A percentile compares a stretch with the other conserved stretches of the same genome.
These are phyloP conservation scores for Phylloporus rhodoxanthus DNA, from an alignment of 768 basidiomycete species.

Conservation along the genomic window DNA sequence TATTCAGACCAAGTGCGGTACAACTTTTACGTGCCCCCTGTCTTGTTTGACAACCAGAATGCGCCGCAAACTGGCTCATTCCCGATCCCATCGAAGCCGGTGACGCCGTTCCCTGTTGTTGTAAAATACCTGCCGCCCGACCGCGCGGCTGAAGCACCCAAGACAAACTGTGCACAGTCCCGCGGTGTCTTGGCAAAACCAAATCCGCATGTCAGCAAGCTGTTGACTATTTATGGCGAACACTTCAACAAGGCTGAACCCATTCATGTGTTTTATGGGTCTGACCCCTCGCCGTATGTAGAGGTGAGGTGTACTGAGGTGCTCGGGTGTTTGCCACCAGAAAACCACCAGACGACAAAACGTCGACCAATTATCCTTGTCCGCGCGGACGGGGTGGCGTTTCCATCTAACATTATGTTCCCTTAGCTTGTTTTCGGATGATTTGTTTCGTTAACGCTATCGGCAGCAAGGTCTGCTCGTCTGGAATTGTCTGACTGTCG, in stretches of 20 bases:
- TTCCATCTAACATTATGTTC: conserved; percentile 78
- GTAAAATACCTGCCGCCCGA: conserved; percentile 90
- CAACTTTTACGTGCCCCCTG: conserved; percentile 88
- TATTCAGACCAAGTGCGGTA: conserved; percentile 79
- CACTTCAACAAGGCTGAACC: conserved; percentile 83
- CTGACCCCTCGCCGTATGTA: conserved; percentile 79
- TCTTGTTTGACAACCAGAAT: conserved; percentile 75
- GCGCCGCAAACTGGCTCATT: conserved; percentile 66
- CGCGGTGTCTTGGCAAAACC: conserved; percentile 70
- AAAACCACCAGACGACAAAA: conserved; percentile 56
- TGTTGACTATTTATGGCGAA: conserved; percentile 84
- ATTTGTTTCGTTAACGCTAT: conserved; percentile 19
- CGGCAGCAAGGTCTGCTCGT: conserved; percentile 26
- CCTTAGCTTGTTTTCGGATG: conserved; percentile 42
- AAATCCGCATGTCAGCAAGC: conserved; percentile 69
- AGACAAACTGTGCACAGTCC: conserved; percentile 59
- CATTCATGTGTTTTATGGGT: conserved; percentile 79
- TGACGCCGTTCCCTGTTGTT: conserved; percentile 81
- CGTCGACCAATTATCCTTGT: conserved; percentile 78
- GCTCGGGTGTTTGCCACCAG: conserved; percentile 74
- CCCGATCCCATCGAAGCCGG: conserved; percentile 74
- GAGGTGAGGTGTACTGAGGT: conserved; percentile 87
- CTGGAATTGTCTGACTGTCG: conserved; percentile 17
- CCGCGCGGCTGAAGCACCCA: conserved; percentile 77
- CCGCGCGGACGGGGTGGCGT: conserved; percentile 79